These are phyloP conservation scores for Fusarium foetens DNA, from an alignment of 2,329 filamentous ascomycete genomes.

Conservation along the genomic window DNA sequence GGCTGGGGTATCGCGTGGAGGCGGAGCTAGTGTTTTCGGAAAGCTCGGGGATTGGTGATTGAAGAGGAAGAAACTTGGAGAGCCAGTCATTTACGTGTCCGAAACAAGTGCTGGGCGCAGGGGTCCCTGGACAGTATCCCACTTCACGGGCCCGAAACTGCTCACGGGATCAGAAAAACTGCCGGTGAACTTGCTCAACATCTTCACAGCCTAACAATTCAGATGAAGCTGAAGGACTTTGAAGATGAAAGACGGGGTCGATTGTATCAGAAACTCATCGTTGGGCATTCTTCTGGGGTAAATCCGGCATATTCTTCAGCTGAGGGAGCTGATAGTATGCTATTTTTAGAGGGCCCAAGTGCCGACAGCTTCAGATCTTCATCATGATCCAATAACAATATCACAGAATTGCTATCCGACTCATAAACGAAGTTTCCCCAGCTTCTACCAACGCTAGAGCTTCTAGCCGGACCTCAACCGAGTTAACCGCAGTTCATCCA, in stretches of 20 bases:
- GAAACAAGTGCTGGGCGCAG: not conserved
- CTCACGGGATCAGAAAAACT: conserved; percentile 5
- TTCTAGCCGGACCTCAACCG: not conserved
- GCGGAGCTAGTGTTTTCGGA: not conserved
- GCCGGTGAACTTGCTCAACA: not conserved
- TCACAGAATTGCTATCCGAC: not conserved
- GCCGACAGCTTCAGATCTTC: not conserved
- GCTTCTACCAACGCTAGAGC: not conserved
- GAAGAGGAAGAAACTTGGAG: not conserved
- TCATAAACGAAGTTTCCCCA: not conserved
- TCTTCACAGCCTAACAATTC: not conserved
- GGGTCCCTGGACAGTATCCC: not conserved
- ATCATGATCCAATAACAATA: accelerated
- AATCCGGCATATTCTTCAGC: too few relatives aligned
- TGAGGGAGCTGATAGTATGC: accelerated
- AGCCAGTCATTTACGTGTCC: not conserved
- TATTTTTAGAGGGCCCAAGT: accelerated
- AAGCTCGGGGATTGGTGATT: not conserved
- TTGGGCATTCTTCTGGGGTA: accelerated
- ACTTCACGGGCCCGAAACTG: not conserved
- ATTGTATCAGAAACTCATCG: accelerated
- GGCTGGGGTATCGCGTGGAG: not conserved
- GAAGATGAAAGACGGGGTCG: accelerated
- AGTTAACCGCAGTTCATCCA: not conserved
- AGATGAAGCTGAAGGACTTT: not conserved